Conservation (phyloP, 2,329 filamentous ascomycete genomes). For the Epichloe sibirici region DNA sequence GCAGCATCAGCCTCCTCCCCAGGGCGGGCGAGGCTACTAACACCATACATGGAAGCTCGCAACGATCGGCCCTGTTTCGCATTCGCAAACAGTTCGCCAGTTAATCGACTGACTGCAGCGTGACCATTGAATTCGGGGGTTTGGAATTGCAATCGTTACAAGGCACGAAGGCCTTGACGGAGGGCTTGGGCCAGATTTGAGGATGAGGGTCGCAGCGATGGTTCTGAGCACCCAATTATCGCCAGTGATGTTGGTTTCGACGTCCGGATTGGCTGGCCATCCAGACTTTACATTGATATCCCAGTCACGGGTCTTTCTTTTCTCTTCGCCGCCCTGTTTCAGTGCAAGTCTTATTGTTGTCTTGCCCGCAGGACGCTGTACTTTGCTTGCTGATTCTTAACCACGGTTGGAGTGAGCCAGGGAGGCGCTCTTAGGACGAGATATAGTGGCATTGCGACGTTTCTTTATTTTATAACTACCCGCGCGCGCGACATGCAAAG, state of each 20-base stretch:
- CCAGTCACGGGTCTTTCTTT: neutral
- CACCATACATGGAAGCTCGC: neutral
- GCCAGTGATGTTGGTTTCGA: neutral
- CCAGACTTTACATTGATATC: neutral
- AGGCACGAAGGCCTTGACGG: neutral
- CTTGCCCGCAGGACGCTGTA: neutral
- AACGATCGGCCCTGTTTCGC: neutral
- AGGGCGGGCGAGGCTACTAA: constrained; percentile 14
- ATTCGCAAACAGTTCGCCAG: neutral
- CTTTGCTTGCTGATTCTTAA: neutral
- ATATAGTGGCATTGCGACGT: constrained; percentile 2
- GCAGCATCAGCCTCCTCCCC: constrained; percentile 8
- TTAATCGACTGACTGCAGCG: neutral
- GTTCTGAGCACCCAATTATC: neutral
- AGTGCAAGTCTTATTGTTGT: neutral
- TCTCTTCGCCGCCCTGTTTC: neutral
- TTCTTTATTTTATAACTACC: constrained; percentile 4
- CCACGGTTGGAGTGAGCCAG: neutral
- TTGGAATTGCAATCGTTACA: constrained; percentile 1
- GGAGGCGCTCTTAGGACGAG: neutral
- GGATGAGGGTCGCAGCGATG: neutral
- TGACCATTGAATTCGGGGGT: neutral
- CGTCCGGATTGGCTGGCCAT: constrained; percentile 4
- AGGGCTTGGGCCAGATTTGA: neutral
- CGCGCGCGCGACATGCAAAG: constrained; percentile 4